Evolutionary conservation across 176 grass and related monocot species (phyloP), one percentile per base, ranked within the genome.

Genomic region (Juncus effusus): DNA sequence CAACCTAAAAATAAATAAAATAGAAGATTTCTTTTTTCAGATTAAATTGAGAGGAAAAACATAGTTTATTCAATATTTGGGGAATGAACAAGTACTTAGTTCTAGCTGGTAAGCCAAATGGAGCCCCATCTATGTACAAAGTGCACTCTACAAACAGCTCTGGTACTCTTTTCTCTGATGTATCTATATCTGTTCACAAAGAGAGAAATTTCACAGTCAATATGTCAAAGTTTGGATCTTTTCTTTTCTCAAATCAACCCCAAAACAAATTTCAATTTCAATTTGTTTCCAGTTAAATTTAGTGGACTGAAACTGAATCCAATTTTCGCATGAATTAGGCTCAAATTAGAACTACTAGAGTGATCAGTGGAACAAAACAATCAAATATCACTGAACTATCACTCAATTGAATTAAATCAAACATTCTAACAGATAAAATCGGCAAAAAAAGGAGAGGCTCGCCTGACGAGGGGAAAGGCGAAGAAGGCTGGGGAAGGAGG

Each of bases 101-200:
- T 19, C 64, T 83, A 13, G 89, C 75, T 6, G 84, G 76, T 56
- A 96, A 69, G 57, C 87, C 92, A 63, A 96, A 96, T 19, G 78
- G 87, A n/a, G 83, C 53, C 3, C 92, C 92, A 54, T 91, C 84
- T 35, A 96, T 85, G 19, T 83, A 88, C 11, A 96, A 74, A 36
- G 77, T 79, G 38, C 87, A 96, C 67, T 96, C 84, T 16, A 96
- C 92, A 59, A 91, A 81, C 5, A 96, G 81, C 77, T 96, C 91
- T 6, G 91, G 51, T 40, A 40, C 74, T 71, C 51, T 75, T 16
- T 62, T 80, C 7, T 74, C 67, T 16, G 38, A 36, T 42, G 13
- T 38, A 42, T 79, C 78, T 87, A 58, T 40, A 63, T 63, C 15
- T 8, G 60, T 65, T 59, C 7, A 69, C 60, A 13, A 72, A 65